Conservation (phyloP, 2,329 filamentous ascomycete genomes). For the Dactylellina sp. region DNA sequence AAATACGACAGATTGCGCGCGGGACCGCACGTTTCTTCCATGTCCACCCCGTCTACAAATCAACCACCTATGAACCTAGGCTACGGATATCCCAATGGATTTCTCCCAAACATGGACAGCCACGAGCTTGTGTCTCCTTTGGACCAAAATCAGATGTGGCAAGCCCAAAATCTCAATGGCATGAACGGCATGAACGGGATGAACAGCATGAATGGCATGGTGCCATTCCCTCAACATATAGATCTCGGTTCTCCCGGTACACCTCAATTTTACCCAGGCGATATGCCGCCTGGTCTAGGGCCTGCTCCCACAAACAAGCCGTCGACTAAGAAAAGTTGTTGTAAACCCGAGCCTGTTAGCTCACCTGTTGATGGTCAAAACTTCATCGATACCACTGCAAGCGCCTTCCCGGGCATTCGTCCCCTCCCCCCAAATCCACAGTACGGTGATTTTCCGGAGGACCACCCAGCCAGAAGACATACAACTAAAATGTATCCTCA, state of each 20-base stretch:
- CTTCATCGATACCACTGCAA: slow-evolving; percentile 31
- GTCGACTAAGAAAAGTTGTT: slow-evolving; percentile 38
- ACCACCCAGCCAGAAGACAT: slow-evolving; percentile 24
- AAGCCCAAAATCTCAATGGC: slow-evolving; percentile 9
- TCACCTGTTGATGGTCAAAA: slow-evolving; percentile 10
- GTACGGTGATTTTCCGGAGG: slow-evolving; percentile 35
- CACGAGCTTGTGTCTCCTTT: slow-evolving; percentile 9
- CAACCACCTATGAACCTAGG: slow-evolving; percentile 12
- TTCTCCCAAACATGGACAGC: slow-evolving; percentile 25
- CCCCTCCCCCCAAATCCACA: slow-evolving; percentile 23
- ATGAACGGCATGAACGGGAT: slow-evolving; percentile 13
- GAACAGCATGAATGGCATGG: slow-evolving; percentile 16
- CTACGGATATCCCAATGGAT: slow-evolving; percentile 26
- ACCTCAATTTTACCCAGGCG: slow-evolving; percentile 26
- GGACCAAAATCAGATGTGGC: slow-evolving; percentile 33
- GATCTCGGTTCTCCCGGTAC: slow-evolving; percentile 25
- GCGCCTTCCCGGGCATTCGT: slow-evolving; percentile 25
- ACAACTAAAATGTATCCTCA: slow-evolving; percentile 40
- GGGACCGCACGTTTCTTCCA: slow-evolving; percentile 19
- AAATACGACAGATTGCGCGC: slow-evolving; percentile 27
- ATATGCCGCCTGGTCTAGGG: slow-evolving; percentile 17
- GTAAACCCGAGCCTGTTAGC: slow-evolving; percentile 24
- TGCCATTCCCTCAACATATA: slow-evolving; percentile 11
- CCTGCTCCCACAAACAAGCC: slow-evolving; percentile 18
- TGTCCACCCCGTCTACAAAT: slow-evolving; percentile 7